Percentiles rank a stretch among this genome's conserved stretches.
Conservation (phyloP, 345 rosid genomes). For the Turnera subulata region DNA sequence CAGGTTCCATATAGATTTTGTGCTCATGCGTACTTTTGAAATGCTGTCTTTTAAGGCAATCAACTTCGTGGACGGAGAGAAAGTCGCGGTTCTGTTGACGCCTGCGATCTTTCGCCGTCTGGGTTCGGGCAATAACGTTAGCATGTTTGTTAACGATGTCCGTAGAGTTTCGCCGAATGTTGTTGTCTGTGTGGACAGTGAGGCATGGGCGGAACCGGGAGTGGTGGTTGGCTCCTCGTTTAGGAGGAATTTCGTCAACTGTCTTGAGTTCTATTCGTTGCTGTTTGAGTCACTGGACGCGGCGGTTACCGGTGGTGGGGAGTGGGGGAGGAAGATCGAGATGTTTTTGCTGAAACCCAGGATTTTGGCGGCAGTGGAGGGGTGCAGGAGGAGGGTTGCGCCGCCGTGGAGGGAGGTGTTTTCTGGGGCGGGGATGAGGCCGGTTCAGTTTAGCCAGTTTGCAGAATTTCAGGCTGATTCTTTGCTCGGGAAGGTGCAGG, state of each 20-base stretch:
- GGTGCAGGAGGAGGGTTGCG: slow-evolving; percentile 38
- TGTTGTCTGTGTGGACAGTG: slow-evolving; percentile 66
- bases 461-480: slow-evolving; percentile 81
- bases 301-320: slow-evolving; percentile 45
- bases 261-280: slow-evolving; percentile 69
- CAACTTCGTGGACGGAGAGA: slow-evolving; percentile 66
- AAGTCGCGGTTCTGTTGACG: slow-evolving; percentile 52
- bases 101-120: slow-evolving; percentile 62
- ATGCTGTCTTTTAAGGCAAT: slow-evolving; percentile 69
- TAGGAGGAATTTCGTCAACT: slow-evolving; percentile 59
- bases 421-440: slow-evolving; percentile 71
- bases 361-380: slow-evolving; percentile 56
- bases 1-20: slow-evolving; percentile 72
- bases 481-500: slow-evolving; percentile 67
- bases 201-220: slow-evolving; percentile 56
- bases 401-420: slow-evolving; percentile 75
- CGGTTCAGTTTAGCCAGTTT: slow-evolving; percentile 71
- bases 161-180: slow-evolving; percentile 55
- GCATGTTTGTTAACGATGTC: slow-evolving; percentile 47
- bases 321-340: slow-evolving; percentile 71
- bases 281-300: slow-evolving; percentile 83
- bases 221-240: slow-evolving; percentile 49
- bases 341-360: slow-evolving; percentile 49
- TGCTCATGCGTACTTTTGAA: slow-evolving; percentile 61
- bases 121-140: slow-evolving; percentile 32